Conservation (phyloP, 768 basidiomycete genomes). For the Pulveroboletus sp. region DNA sequence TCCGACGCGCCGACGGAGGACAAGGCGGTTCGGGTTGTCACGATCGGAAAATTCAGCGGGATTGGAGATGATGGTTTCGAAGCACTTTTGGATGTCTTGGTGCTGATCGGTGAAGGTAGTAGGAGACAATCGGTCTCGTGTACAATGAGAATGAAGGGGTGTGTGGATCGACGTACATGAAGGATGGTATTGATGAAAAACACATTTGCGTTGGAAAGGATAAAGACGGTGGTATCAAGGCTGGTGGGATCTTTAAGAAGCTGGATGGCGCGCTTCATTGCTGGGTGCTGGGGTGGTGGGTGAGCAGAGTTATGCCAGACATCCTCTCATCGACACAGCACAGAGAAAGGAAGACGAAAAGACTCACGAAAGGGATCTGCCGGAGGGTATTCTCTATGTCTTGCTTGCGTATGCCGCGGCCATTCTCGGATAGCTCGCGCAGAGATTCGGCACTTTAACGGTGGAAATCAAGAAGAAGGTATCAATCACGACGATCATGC, state of each 20-base stretch:
- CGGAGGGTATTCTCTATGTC: constrained; percentile 77
- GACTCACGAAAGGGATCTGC: constrained; percentile 80
- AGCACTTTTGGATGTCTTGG: constrained; percentile 66
- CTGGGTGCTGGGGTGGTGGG: constrained; percentile 69
- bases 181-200: constrained; percentile 91
- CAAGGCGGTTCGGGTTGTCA: constrained; percentile 61
- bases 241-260: constrained; percentile 59
- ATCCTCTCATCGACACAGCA: background rate
- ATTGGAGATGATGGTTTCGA: constrained; percentile 88
- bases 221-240: constrained; percentile 73
- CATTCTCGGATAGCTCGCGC: constrained; percentile 52
- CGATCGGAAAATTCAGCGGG: constrained; percentile 74
- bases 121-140: background rate
- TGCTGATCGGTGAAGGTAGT: constrained; percentile 38
- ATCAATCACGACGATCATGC: background rate
- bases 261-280: constrained; percentile 88
- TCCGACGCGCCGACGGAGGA: constrained; percentile 70
- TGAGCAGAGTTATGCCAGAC: background rate
- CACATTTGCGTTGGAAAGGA: constrained; percentile 90
- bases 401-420: constrained; percentile 59
- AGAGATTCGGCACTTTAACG: constrained; percentile 60
- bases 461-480: too few species aligned
- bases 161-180: constrained; percentile 45
- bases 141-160: background rate
- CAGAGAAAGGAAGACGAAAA: background rate